A percentile compares a stretch with the other conserved stretches of the same genome.
phyloP scores from a whole-genome alignment of 495 filamentous ascomycete genomes.

The Lophiotrema nucula region DNA sequence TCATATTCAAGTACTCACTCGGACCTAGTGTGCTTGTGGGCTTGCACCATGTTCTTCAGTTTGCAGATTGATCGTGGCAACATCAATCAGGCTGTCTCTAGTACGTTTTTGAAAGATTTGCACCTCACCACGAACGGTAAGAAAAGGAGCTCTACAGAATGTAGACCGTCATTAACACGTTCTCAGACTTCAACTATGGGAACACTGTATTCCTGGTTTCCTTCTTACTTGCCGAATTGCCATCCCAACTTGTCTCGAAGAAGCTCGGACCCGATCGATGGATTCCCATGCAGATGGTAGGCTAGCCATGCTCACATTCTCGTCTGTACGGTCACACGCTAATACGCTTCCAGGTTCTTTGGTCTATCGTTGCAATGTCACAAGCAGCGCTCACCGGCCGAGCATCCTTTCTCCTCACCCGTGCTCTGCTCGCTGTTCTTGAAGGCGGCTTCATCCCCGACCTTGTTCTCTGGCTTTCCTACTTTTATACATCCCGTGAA shows the following conservation, averaged over 20 bases:
- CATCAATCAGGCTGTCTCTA: not conserved
- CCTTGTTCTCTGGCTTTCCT: not conserved
- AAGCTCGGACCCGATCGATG: no score
- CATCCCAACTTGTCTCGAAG: not conserved
- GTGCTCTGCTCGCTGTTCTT: not conserved
- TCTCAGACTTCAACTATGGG: not conserved
- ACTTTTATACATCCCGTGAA: not conserved
- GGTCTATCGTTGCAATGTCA: not conserved
- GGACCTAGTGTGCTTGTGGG: not conserved
- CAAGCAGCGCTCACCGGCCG: not conserved
- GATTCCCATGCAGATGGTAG: not conserved
- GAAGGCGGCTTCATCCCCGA: slow-evolving; percentile 1
- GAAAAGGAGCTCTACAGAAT: no score
- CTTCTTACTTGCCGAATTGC: not conserved
- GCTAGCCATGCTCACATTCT: not conserved
- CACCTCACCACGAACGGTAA: not conserved
- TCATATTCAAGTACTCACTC: not conserved
- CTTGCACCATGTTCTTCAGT: not conserved
- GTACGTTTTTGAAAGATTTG: not conserved
- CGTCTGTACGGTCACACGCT: not conserved
- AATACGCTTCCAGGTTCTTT: not conserved
- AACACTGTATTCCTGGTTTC: not conserved
- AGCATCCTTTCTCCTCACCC: not conserved
- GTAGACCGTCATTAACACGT: no score
- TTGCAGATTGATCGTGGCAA: not conserved